These are phyloP conservation scores for Coprinopsis sp. DNA, from an alignment of 768 basidiomycete species.

Conservation along the genomic window DNA sequence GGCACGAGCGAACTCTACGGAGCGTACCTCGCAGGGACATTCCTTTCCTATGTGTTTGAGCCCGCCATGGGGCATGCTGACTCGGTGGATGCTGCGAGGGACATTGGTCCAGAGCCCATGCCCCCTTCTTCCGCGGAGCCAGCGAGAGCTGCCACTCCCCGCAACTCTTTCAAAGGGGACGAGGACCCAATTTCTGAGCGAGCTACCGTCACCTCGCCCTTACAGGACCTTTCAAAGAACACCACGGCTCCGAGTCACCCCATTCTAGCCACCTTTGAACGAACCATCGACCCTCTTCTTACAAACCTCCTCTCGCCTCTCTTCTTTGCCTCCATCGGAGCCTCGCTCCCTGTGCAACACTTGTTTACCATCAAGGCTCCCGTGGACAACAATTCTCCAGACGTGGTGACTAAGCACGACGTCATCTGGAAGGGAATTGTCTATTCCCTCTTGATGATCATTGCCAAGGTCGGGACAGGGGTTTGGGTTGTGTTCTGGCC, in stretches of 20 bases:
- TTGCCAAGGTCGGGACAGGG: constrained; percentile 49
- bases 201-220: too few relatives aligned
- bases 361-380: constrained; percentile 34
- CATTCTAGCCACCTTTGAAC: constrained; percentile 30
- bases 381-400: background rate
- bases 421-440: constrained; percentile 51
- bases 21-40: constrained; percentile 54
- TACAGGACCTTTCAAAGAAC: too few relatives aligned
- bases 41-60: constrained; percentile 34
- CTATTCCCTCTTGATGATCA: constrained; percentile 53
- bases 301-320: constrained; percentile 42
- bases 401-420: constrained; percentile 18
- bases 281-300: constrained; percentile 5
- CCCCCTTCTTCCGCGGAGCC: too few relatives aligned
- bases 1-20: constrained; percentile 61
- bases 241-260: constrained; percentile 17
- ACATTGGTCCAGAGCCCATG: background rate
- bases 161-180: too few relatives aligned
- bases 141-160: too few relatives aligned
- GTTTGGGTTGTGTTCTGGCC: constrained; percentile 34
- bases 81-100: background rate
- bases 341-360: constrained; percentile 44
- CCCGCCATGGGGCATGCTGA: background rate
- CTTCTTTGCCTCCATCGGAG: constrained; percentile 66
- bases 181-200: too few relatives aligned